Percentiles rank a stretch among this genome's conserved stretches.
These are phyloP conservation scores for Boletus smithii DNA, from an alignment of 1,284 basidiomycete species.

Conservation along the genomic window DNA sequence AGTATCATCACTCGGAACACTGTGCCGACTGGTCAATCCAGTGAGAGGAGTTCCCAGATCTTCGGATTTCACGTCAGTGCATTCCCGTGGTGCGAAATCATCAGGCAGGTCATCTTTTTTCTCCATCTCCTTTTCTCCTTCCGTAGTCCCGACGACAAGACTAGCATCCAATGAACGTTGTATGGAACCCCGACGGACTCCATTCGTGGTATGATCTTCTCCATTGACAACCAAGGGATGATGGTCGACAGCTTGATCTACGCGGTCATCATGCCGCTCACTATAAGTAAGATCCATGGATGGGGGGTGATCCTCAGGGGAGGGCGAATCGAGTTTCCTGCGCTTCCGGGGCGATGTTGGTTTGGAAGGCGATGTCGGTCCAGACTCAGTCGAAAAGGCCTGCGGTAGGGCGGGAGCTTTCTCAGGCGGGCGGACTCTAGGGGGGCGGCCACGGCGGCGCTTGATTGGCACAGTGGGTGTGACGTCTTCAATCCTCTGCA, in stretches of 20 bases:
- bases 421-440: conserved; percentile 12
- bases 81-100: conserved; percentile 14
- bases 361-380: conserved; percentile 12
- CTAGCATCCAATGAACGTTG: conserved; percentile 4
- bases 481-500: conserved; percentile 9
- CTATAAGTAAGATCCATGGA: conserved; percentile 3
- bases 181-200: conserved; percentile 6
- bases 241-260: conserved; percentile 5
- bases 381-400: conserved; percentile 8
- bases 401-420: neutral
- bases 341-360: conserved; percentile 26
- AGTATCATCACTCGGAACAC: conserved; percentile 56
- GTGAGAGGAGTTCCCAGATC: conserved; percentile 52
- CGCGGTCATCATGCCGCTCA: conserved; percentile 7
- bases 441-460: conserved; percentile 29
- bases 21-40: conserved; percentile 50
- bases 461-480: conserved; percentile 17
- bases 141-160: neutral
- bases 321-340: conserved; percentile 25
- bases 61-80: conserved; percentile 44
- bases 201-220: conserved; percentile 19
- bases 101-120: conserved; percentile 4
- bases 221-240: conserved; percentile 16
- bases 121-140: conserved; percentile 2
- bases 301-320: conserved; percentile 8